Base-by-base conservation (phyloP, 108 stramenopile genomes). In the Discostella pseudostelligera region DNA sequence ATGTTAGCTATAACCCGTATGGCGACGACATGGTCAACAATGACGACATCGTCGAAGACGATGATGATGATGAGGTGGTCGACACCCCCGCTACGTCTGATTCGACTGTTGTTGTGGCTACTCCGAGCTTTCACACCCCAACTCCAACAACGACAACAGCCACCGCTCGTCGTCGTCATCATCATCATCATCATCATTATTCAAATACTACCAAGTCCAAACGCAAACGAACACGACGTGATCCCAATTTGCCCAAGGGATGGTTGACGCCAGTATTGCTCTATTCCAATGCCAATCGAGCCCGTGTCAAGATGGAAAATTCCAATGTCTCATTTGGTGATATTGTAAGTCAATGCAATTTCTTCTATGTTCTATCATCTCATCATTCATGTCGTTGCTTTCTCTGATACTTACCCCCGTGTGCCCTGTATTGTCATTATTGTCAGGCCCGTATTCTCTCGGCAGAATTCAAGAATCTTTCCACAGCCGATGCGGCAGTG, bases 221-320 rank as follows among this genome's bases (percentile, higher is more conserved):
- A 25, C 22, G 29, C 32, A 42, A 40, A 40, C 51, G 61, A 59
- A 50, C 36, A 62, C 74, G 69, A 49, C 74, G 72, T 45, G 78
- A 79, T 56, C 72, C 72, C 11, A 74, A 79, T 47, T 67, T 66
- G 26, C 78, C 78, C 29, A 79, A 79, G 72, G 26, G 49, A 11
- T 25, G 39, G 7, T 24, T 70, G 39, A 70, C 47, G 0, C 26
- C 69, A 8, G 61, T 57, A 51, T 22, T 79, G 24, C 0, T 79
- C 11, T 79, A 67, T 60, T 50, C 47, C 32, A 69, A 61, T 62
- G 72, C 51, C 14, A 59, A 45, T 13, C 25, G 78, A 39, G 56
- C 46, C 12, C 32, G 39, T 21, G 19, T 59, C 56, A 71, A 67
- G 45, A 42, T 54, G 29, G 59, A 69, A 48, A 62, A 79, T 62